Evolutionary conservation across 2,329 filamentous ascomycete species (phyloP).

Genomic region (Alternaria viburni): DNA sequence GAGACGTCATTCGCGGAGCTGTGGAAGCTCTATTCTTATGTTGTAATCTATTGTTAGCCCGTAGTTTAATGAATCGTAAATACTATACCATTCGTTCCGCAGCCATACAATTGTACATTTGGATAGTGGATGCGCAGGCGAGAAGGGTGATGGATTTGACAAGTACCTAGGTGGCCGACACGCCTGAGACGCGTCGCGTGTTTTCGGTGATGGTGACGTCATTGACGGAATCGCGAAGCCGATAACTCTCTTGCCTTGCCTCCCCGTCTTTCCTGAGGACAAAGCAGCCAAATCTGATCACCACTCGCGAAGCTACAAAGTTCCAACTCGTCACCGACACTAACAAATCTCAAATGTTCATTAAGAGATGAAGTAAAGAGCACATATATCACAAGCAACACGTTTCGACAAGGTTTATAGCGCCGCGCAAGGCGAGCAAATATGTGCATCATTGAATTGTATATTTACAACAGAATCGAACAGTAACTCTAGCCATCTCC

Average conservation of each 20-base stretch:
- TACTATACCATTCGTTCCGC: no score
- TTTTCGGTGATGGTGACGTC: background rate
- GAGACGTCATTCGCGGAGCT: background rate
- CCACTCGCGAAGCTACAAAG: background rate
- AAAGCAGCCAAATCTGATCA: background rate
- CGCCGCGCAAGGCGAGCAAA: constrained; percentile 5
- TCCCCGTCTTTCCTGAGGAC: background rate
- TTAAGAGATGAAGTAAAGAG: background rate
- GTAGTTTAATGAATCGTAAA: background rate
- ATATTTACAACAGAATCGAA: constrained; percentile 42
- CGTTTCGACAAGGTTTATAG: background rate
- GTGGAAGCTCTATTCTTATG: background rate
- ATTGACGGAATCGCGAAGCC: background rate
- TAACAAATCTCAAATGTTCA: background rate
- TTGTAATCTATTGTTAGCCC: background rate
- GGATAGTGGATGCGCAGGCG: background rate
- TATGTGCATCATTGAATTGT: constrained; percentile 30
- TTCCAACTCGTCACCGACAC: background rate
- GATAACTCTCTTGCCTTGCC: background rate
- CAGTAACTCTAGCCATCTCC: constrained; percentile 9
- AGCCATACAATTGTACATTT: background rate
- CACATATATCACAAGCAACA: background rate
- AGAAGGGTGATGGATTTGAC: background rate
- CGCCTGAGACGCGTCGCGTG: background rate
- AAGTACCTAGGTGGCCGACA: background rate